Conservation (phyloP, 2,329 filamentous ascomycete genomes). For the Cryphonectria naterciae region DNA sequence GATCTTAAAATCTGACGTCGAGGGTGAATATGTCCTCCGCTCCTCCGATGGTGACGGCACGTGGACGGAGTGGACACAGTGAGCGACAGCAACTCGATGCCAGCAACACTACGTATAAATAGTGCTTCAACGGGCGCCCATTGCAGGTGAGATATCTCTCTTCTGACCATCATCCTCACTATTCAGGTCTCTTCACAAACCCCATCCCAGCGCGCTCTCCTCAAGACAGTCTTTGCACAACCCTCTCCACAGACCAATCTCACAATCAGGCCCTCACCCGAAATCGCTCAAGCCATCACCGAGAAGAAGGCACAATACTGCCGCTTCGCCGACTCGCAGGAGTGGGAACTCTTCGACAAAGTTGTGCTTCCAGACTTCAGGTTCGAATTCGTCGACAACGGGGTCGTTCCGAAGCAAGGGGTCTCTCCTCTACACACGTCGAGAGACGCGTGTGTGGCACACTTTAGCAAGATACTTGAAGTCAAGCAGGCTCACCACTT, state of each 20-base stretch:
- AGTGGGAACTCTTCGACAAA: slow-evolving; percentile 34
- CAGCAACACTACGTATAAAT: background rate
- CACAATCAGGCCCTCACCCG: slow-evolving; percentile 26
- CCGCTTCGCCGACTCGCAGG: slow-evolving; percentile 36
- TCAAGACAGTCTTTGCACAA: background rate
- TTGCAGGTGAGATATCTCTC: background rate
- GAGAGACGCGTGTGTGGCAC: slow-evolving; percentile 27
- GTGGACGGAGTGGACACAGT: background rate
- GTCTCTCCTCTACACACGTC: slow-evolving; percentile 20
- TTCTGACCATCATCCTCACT: background rate
- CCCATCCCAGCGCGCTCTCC: background rate
- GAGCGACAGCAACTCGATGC: background rate
- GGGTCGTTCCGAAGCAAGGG: slow-evolving; percentile 1
- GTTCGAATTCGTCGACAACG: slow-evolving; percentile 21
- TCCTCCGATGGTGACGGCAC: background rate
- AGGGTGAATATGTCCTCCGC: background rate
- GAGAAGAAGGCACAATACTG: slow-evolving; percentile 36
- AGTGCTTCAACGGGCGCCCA: background rate
- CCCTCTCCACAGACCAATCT: background rate
- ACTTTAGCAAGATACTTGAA: slow-evolving; percentile 32
- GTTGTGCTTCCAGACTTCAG: slow-evolving; percentile 33
- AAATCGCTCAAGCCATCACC: slow-evolving; percentile 34
- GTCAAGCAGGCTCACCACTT: slow-evolving; percentile 34
- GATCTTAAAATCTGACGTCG: background rate
- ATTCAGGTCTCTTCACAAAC: background rate